A percentile compares a stretch with the other conserved stretches of the same genome.
phyloP scores from a whole-genome alignment of 208 protist species.

The Leishmania amazonensis region DNA sequence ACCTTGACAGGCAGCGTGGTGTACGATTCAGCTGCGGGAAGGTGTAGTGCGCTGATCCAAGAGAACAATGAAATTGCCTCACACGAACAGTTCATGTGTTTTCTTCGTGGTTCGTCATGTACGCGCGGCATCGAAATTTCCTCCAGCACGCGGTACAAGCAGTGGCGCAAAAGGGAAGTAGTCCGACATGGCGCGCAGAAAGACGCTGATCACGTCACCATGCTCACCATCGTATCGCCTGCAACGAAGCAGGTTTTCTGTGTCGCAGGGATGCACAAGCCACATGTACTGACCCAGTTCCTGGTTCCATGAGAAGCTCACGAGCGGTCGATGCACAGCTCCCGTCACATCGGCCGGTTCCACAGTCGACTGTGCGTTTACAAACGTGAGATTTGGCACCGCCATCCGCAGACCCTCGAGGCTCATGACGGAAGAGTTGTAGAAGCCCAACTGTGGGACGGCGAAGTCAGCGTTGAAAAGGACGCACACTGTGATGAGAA shows the following conservation, averaged over 20 bases:
- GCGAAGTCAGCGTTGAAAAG: conserved; percentile 20
- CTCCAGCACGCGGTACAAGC: conserved; percentile 1
- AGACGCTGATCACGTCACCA: conserved; percentile 41
- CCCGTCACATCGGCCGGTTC: background rate
- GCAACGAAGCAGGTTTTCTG: conserved; percentile 35
- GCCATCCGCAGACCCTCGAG: conserved; percentile 21
- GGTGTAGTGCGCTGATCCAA: background rate
- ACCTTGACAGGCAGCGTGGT: background rate
- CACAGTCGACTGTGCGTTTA: background rate
- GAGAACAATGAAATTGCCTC: background rate
- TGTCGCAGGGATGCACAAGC: conserved; percentile 66
- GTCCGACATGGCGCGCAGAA: conserved; percentile 39
- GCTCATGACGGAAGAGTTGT: conserved; percentile 16
- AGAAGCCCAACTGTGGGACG: conserved; percentile 55
- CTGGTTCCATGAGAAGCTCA: conserved; percentile 45
- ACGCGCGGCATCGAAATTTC: background rate
- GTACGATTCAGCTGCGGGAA: background rate
- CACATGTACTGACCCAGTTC: conserved; percentile 51
- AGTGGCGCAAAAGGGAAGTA: conserved; percentile 21
- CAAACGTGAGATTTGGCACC: conserved; percentile 29
- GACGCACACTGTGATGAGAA: conserved; percentile 20
- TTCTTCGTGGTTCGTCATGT: background rate
- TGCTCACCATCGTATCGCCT: conserved; percentile 19
- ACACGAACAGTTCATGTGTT: background rate
- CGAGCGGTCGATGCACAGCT: conserved; percentile 16